These are phyloP conservation scores for Houttuynia cordata DNA, from an alignment of 164 flowering plant genomes.

Conservation along the genomic window DNA sequence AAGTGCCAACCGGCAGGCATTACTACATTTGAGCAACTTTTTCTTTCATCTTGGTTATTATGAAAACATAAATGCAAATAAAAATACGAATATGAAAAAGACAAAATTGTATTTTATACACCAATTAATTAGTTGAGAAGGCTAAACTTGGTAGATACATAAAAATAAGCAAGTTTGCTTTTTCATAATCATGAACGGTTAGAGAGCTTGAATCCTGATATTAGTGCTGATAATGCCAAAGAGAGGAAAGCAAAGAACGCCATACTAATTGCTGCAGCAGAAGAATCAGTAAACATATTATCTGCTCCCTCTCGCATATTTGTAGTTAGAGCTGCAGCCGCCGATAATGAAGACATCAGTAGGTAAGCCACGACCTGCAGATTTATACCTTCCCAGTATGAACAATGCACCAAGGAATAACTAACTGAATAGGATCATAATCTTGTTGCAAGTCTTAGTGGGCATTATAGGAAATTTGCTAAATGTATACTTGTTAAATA, in stretches of 20 bases:
- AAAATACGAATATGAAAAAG: too few species aligned
- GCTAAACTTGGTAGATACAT: background rate
- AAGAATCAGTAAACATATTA: conserved; percentile 14
- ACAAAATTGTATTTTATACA: too few species aligned
- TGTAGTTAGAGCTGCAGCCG: conserved; percentile 14
- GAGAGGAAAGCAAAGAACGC: conserved; percentile 21
- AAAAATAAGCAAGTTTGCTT: background rate
- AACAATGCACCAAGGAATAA: too few species aligned
- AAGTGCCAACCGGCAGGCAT: too few species aligned
- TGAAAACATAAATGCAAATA: too few species aligned
- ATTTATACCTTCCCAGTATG: too few species aligned
- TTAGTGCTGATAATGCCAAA: conserved; percentile 14
- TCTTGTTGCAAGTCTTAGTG: too few species aligned
- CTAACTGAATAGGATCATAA: too few species aligned
- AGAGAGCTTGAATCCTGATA: conserved; percentile 21
- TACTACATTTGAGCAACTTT: too few species aligned
- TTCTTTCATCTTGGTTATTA: too few species aligned
- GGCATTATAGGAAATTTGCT: too few species aligned
- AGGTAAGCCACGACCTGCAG: conserved; percentile 17
- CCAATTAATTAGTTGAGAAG: background rate
- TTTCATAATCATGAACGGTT: conserved; percentile 10
- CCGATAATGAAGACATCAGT: conserved; percentile 22
- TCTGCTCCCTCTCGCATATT: conserved; percentile 11
- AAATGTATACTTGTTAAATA: too few species aligned
- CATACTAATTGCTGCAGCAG: conserved; percentile 24